Conservation (phyloP, 345 rosid species). For the Eucalyptus sp. region DNA sequence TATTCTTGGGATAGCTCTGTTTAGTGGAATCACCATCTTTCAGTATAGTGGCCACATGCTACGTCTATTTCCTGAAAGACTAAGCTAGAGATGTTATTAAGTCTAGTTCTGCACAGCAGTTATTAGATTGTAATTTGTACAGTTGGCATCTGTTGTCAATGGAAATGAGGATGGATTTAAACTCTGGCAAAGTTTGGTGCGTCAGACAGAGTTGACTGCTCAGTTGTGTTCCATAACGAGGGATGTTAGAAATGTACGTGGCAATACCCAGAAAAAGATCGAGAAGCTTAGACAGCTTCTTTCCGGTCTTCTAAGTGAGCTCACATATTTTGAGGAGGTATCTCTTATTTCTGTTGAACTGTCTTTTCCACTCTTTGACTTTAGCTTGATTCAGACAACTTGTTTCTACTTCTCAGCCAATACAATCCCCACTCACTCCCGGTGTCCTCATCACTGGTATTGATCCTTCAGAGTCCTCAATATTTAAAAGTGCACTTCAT, state of each 20-base stretch:
- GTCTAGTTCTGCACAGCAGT: neutral
- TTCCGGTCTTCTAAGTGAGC: slow-evolving; percentile 91
- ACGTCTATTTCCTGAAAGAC: neutral
- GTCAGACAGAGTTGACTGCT: slow-evolving; percentile 90
- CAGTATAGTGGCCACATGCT: neutral
- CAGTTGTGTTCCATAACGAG: slow-evolving; percentile 83
- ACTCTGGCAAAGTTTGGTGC: slow-evolving; percentile 88
- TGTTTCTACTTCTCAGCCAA: slow-evolving; percentile 43
- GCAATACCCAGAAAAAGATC: slow-evolving; percentile 94
- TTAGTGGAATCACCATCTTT: neutral
- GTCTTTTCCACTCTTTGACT: neutral
- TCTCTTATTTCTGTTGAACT: neutral
- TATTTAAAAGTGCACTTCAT: slow-evolving; percentile 86
- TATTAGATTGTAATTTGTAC: slow-evolving; percentile 5
- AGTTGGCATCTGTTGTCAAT: slow-evolving; percentile 52
- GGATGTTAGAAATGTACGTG: slow-evolving; percentile 90
- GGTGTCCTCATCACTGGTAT: slow-evolving; percentile 74
- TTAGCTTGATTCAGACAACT: neutral
- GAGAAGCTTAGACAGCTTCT: slow-evolving; percentile 98
- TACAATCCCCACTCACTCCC: slow-evolving; percentile 80
- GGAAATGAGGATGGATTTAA: slow-evolving; percentile 72
- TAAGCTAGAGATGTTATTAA: neutral
- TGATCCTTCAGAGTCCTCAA: slow-evolving; percentile 86
- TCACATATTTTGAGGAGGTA: slow-evolving; percentile 97
- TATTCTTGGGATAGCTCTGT: neutral